Evolutionary conservation across 1,139 yeast species (phyloP), one percentile per base, ranked within the genome.

Genomic region (Lodderomyces jiufengensis): DNA sequence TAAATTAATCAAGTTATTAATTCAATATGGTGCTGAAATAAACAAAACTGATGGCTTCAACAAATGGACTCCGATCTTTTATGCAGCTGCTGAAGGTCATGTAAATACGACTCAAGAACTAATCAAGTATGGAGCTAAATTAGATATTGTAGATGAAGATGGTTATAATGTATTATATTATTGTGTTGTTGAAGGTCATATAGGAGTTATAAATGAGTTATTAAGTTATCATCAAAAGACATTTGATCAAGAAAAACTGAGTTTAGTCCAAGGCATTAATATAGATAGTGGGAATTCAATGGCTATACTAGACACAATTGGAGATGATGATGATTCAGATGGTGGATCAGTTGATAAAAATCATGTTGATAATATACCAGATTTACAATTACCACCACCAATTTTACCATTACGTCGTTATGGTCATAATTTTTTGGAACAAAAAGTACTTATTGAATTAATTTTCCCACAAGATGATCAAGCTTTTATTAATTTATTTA

Each of bases 371-470:
- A 73, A 80, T 15, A 90, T 92, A 34, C 98, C 98, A 0, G 96
- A 87, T 50, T 71, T 92, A 40, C 79, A 88, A 24, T 69, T 92
- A 39, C 98, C 98, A 1, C 98, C 98, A 1, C 98, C 98, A 9
- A 87, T 92, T 37, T 78, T 92, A 33, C 98, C 98, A 0, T 66
- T 92, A 38, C 73, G 97, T 51, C 75, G 95, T 47, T 92, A 92
- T 54, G 98, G 98, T 7, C 98, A 92, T 61, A 92, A 88, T 59
- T 92, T 88, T 63, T 65, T 92, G 51, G 97, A 92, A 52, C 86
- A 83, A 54, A 87, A 85, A 52, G 87, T 86, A 3, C 78, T 88
- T 46, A 74, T 92, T 25, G 95, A 90, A 54, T 63, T 92, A 31
- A 72, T 78, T 3, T 79, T 80, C 43, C 76, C 87, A 1, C 74